Percentiles rank a stretch among this genome's conserved stretches.
These are phyloP conservation scores for Coemansia sp. DNA, from an alignment of 192 early-diverging fungal species.

Conservation along the genomic window DNA sequence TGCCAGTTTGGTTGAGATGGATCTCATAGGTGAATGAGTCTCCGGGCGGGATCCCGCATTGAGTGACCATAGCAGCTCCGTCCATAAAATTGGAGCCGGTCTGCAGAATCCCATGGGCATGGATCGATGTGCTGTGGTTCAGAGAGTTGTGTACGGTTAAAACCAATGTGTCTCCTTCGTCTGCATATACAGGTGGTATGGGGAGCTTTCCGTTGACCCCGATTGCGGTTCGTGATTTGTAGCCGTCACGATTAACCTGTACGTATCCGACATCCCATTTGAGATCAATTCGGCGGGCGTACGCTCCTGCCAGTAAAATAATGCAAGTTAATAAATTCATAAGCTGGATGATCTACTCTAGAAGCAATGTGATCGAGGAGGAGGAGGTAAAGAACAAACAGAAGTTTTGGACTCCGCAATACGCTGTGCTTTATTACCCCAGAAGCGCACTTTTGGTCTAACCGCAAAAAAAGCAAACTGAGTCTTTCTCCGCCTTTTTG, in stretches of 20 bases:
- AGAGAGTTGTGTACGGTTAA: constrained; percentile 57
- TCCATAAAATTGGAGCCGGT: constrained; percentile 65
- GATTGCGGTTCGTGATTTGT: constrained; percentile 58
- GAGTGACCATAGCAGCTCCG: constrained; percentile 65
- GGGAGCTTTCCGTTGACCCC: constrained; percentile 64
- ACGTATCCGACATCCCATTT: constrained; percentile 68
- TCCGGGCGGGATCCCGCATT: constrained; percentile 72
- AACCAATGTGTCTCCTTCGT: constrained; percentile 21
- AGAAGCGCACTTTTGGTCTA: no score
- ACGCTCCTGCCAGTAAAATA: no score
- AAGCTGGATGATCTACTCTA: no score
- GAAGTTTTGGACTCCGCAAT: no score
- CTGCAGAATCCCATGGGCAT: constrained; percentile 77
- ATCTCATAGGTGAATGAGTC: constrained; percentile 64
- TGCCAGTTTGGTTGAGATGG: constrained; percentile 65
- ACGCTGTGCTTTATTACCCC: no score
- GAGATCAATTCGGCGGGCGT: constrained; percentile 2
- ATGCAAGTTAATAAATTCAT: no score
- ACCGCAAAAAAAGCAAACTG: no score
- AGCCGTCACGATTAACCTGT: constrained; percentile 62
- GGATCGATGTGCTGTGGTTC: constrained; percentile 60
- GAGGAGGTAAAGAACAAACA: no score
- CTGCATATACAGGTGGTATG: constrained; percentile 36
- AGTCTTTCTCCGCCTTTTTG: no score
- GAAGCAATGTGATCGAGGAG: no score